Conservation (phyloP, 768 basidiomycete genomes). For the Lepiota brunneoincarnata region DNA sequence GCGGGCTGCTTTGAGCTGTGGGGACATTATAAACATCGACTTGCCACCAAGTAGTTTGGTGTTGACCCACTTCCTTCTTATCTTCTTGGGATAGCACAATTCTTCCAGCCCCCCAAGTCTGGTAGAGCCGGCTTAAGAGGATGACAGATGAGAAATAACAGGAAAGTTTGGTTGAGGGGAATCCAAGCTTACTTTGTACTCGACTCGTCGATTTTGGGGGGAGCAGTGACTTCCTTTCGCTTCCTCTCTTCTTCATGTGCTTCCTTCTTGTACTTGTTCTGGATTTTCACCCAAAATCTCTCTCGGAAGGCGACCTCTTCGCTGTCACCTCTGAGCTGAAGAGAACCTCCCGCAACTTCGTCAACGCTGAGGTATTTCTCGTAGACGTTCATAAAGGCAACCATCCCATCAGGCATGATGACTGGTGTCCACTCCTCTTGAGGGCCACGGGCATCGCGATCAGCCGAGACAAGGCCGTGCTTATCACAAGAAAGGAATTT, state of each 20-base stretch:
- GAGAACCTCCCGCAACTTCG: constrained; percentile 78
- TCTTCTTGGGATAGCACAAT: constrained; percentile 68
- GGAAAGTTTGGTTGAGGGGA: background rate
- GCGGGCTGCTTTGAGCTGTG: constrained; percentile 71
- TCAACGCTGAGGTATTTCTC: constrained; percentile 86
- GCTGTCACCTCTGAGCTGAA: constrained; percentile 80
- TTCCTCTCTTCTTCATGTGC: constrained; percentile 77
- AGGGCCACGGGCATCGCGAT: constrained; percentile 86
- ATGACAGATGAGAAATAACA: constrained; percentile 1
- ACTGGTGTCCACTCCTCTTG: constrained; percentile 95
- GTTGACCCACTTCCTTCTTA: constrained; percentile 59
- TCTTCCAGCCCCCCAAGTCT: constrained; percentile 83
- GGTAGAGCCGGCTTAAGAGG: constrained; percentile 57
- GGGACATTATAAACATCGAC: constrained; percentile 5
- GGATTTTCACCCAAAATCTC: constrained; percentile 87
- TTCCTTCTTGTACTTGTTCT: constrained; percentile 86
- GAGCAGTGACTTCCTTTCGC: constrained; percentile 53
- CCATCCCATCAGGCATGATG: constrained; percentile 79
- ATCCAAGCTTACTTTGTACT: constrained; percentile 60
- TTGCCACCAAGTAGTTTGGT: constrained; percentile 3
- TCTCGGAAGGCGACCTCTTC: constrained; percentile 85
- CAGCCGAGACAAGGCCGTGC: constrained; percentile 79
- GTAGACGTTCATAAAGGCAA: constrained; percentile 85
- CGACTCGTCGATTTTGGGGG: constrained; percentile 65
- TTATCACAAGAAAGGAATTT: constrained; percentile 90